Evolutionary conservation across 257 asterid genomes (phyloP), one percentile per base, ranked within the genome.

Genomic region (Orobanche coerulescens): DNA sequence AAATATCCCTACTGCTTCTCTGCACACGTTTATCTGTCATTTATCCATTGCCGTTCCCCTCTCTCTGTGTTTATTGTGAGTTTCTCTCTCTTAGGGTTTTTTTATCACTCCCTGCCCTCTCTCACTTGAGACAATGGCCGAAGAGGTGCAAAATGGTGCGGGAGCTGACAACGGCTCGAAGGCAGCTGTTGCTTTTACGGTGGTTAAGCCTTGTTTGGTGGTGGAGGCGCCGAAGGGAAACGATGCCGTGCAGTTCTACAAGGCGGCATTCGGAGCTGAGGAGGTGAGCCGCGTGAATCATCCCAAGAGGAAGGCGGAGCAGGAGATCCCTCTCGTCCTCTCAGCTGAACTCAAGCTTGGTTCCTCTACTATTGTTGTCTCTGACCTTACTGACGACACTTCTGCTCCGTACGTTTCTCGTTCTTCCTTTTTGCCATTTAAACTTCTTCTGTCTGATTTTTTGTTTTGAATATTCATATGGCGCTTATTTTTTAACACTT

Each of bases 231-330:
- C 88, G 5, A 84, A 81, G 68, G 94, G 85, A 0, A 78, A 23
- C 70, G 95, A 88, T 25, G 96, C 96, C 52, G 86, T 88, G 16
- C 61, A 44, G 81, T 88, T 92, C 76, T 88, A 73, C 81, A 92
- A 88, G 78, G 64, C 69, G 39, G 98, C 96, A 14, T 92, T 92
- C 20, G 95, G 96, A 13, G 95, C 95, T 23, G 95, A 82, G 82
- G 98, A 88, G 73, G 73, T 84, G 26, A 68, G 61, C 71, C 96
- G 98, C 61, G 78, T 68, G 43, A 71, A 50, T 66, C 77, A 82
- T 23, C 71, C 88, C 0, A 88, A 92, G 87, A 78, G 96, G 65
- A 88, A 92, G 73, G 98, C 95, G 6, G 95, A 92, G 4, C 95
- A 84, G 76, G 98, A 92, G 69, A 55, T 26, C 2, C 98, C 95